A percentile compares a stretch with the other conserved stretches of the same genome.
Evolutionary conservation across 208 protist species (phyloP).

Genomic region (Sergeia podlipaevii): DNA sequence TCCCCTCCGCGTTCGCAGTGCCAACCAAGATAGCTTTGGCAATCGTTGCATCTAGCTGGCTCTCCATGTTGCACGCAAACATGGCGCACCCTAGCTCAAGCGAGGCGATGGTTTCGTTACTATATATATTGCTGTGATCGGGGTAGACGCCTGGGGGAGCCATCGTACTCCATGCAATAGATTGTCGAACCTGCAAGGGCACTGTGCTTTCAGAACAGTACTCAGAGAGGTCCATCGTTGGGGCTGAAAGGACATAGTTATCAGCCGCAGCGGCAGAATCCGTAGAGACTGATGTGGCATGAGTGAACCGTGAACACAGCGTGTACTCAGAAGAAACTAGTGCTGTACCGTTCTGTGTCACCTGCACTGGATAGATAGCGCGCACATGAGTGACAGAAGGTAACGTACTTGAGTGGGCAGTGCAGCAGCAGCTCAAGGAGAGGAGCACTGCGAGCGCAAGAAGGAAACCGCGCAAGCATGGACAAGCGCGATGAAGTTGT

Average conservation of each 20-base stretch:
- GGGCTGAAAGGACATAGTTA: background rate
- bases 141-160: conserved; percentile 25
- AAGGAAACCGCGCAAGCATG: conserved; percentile 3
- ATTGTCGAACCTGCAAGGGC: background rate
- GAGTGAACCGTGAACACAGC: background rate
- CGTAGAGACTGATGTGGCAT: background rate
- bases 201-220: background rate
- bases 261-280: background rate
- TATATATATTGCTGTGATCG: background rate
- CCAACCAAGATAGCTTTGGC: background rate
- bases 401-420: too few species aligned
- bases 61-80: conserved; percentile 25
- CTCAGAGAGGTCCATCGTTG: background rate
- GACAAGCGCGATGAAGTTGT: background rate
- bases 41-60: background rate
- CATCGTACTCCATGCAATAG: conserved; percentile 25
- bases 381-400: too few species aligned
- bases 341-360: background rate
- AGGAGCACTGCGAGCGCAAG: too few species aligned
- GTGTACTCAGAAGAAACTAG: background rate
- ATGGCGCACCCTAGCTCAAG: conserved; percentile 12
- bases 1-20: background rate
- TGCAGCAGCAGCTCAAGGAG: too few species aligned
- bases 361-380: conserved; percentile 7
- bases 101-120: background rate